These are phyloP conservation scores for Leishmania tarentolae DNA, from an alignment of 208 protist genomes.

Conservation along the genomic window DNA sequence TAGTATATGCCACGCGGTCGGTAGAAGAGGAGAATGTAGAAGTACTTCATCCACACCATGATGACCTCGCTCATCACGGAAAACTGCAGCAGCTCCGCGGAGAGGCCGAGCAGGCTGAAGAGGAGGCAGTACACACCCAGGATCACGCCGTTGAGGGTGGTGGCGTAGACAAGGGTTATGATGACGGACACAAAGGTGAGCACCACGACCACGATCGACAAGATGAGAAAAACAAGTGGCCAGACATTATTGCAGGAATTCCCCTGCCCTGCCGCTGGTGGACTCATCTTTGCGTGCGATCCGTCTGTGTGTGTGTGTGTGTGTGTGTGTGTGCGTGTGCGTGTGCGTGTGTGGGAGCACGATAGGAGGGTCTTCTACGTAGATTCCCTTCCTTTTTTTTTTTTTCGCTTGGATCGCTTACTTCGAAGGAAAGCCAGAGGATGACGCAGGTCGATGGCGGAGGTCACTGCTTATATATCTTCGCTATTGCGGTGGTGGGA, in stretches of 20 bases:
- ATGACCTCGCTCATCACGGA: constrained; percentile 44
- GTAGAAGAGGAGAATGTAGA: constrained; percentile 82
- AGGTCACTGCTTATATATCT: background rate
- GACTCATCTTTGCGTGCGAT: too few relatives aligned
- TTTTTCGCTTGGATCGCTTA: too few relatives aligned
- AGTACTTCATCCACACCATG: constrained; percentile 69
- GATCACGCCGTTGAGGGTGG: constrained; percentile 23
- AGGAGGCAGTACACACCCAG: constrained; percentile 69
- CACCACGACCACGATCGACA: constrained; percentile 33
- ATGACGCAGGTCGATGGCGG: background rate
- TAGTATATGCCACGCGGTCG: constrained; percentile 68
- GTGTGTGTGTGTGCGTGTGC: background rate
- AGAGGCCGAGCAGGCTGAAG: constrained; percentile 68
- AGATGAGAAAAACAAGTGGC: constrained; percentile 51
- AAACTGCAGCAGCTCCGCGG: constrained; percentile 75
- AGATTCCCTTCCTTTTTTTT: background rate
- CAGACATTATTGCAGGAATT: constrained; percentile 58
- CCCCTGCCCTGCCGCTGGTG: too few relatives aligned
- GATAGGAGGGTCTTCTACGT: background rate
- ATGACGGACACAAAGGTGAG: constrained; percentile 51
- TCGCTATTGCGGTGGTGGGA: background rate
- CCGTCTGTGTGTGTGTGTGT: too few relatives aligned
- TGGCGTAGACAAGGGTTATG: constrained; percentile 36
- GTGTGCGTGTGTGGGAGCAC: background rate
- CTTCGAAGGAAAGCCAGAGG: background rate